A percentile compares a stretch with the other conserved stretches of the same genome.
These are phyloP conservation scores for Coriolopsis trogii DNA, from an alignment of 1,284 basidiomycete species.

Conservation along the genomic window DNA sequence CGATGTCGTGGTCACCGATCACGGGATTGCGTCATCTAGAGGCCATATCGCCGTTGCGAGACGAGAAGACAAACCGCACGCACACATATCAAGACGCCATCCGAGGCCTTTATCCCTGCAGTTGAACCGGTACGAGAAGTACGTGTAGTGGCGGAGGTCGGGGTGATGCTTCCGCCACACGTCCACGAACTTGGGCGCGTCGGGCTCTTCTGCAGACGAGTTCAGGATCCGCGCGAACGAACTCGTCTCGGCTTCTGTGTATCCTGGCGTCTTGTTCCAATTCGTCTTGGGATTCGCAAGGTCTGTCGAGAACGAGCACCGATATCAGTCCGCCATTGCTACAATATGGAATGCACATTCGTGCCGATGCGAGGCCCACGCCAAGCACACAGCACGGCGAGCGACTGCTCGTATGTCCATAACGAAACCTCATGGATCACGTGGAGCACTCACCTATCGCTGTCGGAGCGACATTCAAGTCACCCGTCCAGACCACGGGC, in stretches of 20 bases:
- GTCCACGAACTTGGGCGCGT: slow-evolving; percentile 65
- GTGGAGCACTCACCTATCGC: slow-evolving; percentile 51
- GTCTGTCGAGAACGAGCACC: slow-evolving; percentile 42
- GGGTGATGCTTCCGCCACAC: slow-evolving; percentile 83
- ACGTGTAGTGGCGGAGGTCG: slow-evolving; percentile 72
- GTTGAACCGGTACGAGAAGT: slow-evolving; percentile 85
- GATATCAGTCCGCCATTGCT: not conserved
- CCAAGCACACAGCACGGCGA: too few species aligned
- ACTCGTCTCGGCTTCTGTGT: slow-evolving; percentile 78
- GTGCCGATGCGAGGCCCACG: not conserved
- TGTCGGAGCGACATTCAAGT: slow-evolving; percentile 86
- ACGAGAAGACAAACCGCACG: slow-evolving; percentile 33
- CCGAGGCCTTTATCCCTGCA: slow-evolving; percentile 82
- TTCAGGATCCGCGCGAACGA: slow-evolving; percentile 68
- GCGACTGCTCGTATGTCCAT: too few species aligned
- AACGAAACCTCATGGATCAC: not conserved
- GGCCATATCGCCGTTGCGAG: not conserved
- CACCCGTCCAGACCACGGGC: slow-evolving; percentile 89
- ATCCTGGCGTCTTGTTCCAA: slow-evolving; percentile 82
- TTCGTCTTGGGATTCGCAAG: slow-evolving; percentile 67
- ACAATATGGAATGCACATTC: not conserved
- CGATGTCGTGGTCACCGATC: not conserved
- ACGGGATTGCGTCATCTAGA: not conserved
- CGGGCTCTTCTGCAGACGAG: slow-evolving; percentile 28
- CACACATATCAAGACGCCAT: slow-evolving; percentile 88